phyloP scores from a whole-genome alignment of 2,329 filamentous ascomycete species.

The Penicillium sp. region DNA sequence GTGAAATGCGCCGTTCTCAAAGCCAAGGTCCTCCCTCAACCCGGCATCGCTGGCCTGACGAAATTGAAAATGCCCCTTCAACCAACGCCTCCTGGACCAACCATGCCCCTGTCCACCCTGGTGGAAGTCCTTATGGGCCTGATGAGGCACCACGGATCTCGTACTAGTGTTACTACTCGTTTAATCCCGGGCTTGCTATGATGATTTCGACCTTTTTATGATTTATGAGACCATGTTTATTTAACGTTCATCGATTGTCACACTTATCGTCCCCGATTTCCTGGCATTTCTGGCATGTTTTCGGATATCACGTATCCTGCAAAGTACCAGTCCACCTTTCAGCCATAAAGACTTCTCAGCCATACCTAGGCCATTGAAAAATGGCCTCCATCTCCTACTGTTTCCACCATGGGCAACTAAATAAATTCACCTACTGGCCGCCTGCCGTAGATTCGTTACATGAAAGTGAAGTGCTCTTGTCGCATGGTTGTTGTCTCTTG shows the following conservation, averaged over 20 bases:
- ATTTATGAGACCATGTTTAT: conserved; percentile 9
- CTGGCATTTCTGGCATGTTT: not conserved
- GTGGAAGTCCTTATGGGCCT: conserved; percentile 18
- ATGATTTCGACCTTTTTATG: conserved; percentile 5
- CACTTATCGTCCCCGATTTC: not conserved
- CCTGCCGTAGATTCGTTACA: too few species aligned
- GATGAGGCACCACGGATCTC: conserved; percentile 15
- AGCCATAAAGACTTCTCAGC: too few species aligned
- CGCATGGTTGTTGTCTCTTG: too few species aligned
- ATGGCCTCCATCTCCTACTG: too few species aligned
- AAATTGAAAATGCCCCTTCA: conserved; percentile 27
- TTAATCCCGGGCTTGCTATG: not conserved
- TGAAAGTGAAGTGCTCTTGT: too few species aligned
- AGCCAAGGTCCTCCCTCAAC: conserved; percentile 20
- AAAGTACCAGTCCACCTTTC: not conserved
- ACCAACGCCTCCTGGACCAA: not conserved
- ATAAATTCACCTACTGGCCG: too few species aligned
- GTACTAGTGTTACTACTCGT: conserved; percentile 13
- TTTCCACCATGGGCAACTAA: too few species aligned
- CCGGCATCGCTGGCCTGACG: conserved; percentile 28
- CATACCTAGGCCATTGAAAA: too few species aligned
- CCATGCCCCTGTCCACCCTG: conserved; percentile 10
- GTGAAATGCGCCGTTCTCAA: conserved; percentile 42
- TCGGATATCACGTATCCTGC: not conserved
- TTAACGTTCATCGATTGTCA: not conserved